Evolutionary conservation across 805 yeast genomes (phyloP).

Genomic region (Allodekkera sacchari): DNA sequence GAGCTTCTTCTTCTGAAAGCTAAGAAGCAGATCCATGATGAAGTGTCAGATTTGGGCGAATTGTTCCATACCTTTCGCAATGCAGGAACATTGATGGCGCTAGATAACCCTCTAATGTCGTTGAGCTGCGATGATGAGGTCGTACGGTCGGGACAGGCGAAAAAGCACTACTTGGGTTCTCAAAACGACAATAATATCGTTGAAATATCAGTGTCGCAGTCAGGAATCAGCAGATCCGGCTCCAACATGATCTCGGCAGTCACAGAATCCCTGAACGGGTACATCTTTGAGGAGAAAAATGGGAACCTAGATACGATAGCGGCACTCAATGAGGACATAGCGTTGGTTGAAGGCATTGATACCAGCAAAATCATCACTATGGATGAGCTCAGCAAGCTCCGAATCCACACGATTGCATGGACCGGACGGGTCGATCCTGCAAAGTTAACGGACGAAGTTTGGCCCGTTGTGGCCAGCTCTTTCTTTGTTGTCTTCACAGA

Average conservation of each 20-base stretch:
- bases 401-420: constrained; percentile 12
- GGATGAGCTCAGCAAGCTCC: constrained; percentile 4
- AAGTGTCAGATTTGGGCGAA: constrained; percentile 5
- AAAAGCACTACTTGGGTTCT: constrained; percentile 2
- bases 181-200: constrained; percentile 4
- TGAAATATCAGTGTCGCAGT: constrained; percentile 8
- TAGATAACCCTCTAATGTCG: constrained; percentile 7
- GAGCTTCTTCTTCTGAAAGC: constrained; percentile 8
- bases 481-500: constrained; percentile 9
- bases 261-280: constrained; percentile 11
- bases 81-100: constrained; percentile 5
- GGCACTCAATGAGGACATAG: constrained; percentile 6
- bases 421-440: constrained; percentile 5
- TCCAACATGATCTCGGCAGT: constrained; percentile 6
- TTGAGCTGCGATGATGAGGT: constrained; percentile 5
- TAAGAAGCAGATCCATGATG: constrained; percentile 1
- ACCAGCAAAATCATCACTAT: constrained; percentile 2
- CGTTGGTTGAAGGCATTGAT: constrained; percentile 3
- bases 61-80: constrained; percentile 5
- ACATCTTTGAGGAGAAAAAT: constrained; percentile 5
- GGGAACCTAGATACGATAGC: constrained; percentile 5
- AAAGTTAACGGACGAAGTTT: constrained; percentile 4
- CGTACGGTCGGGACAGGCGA: constrained; percentile 7
- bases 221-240: constrained; percentile 8
- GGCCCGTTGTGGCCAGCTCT: constrained; percentile 9